Evolutionary conservation across 805 yeast species (phyloP), one percentile per base, ranked within the genome.

Genomic region (Saccharomycopsis sp.): DNA sequence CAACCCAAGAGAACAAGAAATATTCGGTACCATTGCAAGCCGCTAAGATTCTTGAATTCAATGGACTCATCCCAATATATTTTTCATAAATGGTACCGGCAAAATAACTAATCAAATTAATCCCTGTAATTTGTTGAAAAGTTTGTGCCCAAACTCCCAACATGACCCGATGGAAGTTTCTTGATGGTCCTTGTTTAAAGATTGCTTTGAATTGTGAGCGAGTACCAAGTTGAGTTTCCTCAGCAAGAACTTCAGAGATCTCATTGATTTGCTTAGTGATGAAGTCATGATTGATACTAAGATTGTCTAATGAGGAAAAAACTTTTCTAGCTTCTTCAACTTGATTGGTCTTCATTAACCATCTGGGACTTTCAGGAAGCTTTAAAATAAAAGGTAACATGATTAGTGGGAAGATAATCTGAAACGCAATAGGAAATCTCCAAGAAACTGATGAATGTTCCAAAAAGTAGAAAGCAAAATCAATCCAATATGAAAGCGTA

Each of bases 381-480:
- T 51, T 47, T 3, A 63, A n/a, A 12, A 40, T 34, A 1, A 45
- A 25, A 17, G 49, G 47, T 32, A 35, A 10, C 9, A 37, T 21
- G 70, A 59, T 21, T 59, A 40, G 35, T 58, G 40, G 46, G n/a
- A n/a, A n/a, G 78, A 76, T 28, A 76, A 48, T 41, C 62, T 83
- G 94, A 53, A 81, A 62, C 2, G 85, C 80, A 44, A 82, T 72
- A 8, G 92, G 89, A 57, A 83, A 69, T 63, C 92, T 72, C 87
- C 89, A 83, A 18, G 51, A 48, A 8, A 26, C 31, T 10, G 37
- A 31, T 21, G 21, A n/a, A 15, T 19, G 17, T 15, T 20, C 21
- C 30, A 66, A 67, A 54, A 73, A 80, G 5, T 79, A 77, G 28
- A 78, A 64, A 21, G 87, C 88, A 55, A 75, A 79, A 54, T 76